Conservation (phyloP, 352 stramenopile genomes). For the Globisporangium spiculum region DNA sequence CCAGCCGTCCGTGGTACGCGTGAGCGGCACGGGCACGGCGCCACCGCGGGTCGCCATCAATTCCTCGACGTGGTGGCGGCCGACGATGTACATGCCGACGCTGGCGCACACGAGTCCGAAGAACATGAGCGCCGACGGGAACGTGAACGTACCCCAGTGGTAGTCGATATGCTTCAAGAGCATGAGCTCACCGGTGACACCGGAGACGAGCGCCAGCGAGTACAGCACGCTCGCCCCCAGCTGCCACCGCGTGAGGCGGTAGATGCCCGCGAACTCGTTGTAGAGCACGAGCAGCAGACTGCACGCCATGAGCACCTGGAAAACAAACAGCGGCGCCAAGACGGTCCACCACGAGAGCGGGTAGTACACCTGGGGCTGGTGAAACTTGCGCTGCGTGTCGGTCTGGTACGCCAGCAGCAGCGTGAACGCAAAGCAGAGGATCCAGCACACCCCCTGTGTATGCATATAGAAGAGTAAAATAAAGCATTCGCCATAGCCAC, state of each 20-base stretch:
- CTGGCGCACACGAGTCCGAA: conserved; percentile 71
- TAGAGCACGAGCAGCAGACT: conserved; percentile 68
- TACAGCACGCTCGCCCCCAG: conserved; percentile 74
- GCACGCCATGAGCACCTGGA: conserved; percentile 57
- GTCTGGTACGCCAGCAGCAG: conserved; percentile 76
- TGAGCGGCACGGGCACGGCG: conserved; percentile 74
- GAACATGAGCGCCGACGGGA: conserved; percentile 75
- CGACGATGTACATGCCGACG: conserved; percentile 79
- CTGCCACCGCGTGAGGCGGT: conserved; percentile 73
- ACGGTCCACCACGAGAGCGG: conserved; percentile 76
- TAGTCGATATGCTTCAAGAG: conserved; percentile 72
- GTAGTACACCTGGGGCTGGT: conserved; percentile 22
- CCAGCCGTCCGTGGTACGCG: conserved; percentile 70
- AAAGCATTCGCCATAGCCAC: background rate
- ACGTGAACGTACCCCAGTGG: conserved; percentile 68
- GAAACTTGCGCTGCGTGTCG: conserved; percentile 43
- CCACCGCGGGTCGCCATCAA: conserved; percentile 79
- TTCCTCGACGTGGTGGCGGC: conserved; percentile 72
- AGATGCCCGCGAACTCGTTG: conserved; percentile 74
- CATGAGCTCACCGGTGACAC: conserved; percentile 68
- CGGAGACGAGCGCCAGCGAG: conserved; percentile 55
- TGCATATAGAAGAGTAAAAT: conserved; percentile 15
- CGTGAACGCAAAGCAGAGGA: conserved; percentile 78
- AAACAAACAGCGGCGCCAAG: conserved; percentile 58
- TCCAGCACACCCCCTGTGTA: conserved; percentile 66